A percentile compares a stretch with the other conserved stretches of the same genome.
Evolutionary conservation across 1,139 yeast species (phyloP).

Genomic region (Debaryomycetaceae sp.): DNA sequence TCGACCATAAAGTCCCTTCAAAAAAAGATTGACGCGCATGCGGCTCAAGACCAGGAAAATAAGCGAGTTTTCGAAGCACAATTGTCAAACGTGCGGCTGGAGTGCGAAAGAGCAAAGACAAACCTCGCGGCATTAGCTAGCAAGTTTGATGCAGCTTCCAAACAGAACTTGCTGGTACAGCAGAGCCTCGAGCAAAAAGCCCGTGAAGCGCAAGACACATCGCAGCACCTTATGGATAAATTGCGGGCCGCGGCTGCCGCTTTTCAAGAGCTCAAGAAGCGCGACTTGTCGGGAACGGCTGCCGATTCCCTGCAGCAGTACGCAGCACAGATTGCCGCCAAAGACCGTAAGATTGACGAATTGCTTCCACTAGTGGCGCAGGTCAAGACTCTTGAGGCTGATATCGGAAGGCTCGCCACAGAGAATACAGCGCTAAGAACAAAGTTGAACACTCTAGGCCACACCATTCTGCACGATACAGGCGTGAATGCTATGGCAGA

Average conservation of each 20-base stretch:
- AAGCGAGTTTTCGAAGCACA: slow-evolving; percentile 12
- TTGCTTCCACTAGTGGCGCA: neutral
- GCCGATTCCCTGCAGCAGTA: neutral
- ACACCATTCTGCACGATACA: too few species aligned
- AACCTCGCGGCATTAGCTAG: slow-evolving; percentile 15
- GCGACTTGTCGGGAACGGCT: slow-evolving; percentile 4
- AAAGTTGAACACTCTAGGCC: neutral
- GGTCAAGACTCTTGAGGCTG: slow-evolving; percentile 1
- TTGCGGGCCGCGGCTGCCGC: slow-evolving; percentile 37
- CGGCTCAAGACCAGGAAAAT: slow-evolving; percentile 5
- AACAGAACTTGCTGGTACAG: neutral
- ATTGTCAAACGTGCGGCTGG: slow-evolving; percentile 12
- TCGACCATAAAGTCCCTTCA: slow-evolving; percentile 27
- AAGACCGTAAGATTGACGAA: neutral
- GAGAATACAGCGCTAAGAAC: neutral
- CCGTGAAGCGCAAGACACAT: slow-evolving; percentile 23
- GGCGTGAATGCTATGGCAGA: too few species aligned
- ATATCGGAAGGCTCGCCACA: neutral
- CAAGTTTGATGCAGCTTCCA: slow-evolving; percentile 1
- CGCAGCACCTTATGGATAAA: slow-evolving; percentile 30
- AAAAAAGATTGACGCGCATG: slow-evolving; percentile 21
- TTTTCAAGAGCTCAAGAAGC: slow-evolving; percentile 26
- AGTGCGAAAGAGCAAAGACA: slow-evolving; percentile 13
- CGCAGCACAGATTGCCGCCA: neutral
- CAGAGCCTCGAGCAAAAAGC: slow-evolving; percentile 9